Conservation (phyloP, 768 basidiomycete species). For the Tubosaeta sp. region DNA sequence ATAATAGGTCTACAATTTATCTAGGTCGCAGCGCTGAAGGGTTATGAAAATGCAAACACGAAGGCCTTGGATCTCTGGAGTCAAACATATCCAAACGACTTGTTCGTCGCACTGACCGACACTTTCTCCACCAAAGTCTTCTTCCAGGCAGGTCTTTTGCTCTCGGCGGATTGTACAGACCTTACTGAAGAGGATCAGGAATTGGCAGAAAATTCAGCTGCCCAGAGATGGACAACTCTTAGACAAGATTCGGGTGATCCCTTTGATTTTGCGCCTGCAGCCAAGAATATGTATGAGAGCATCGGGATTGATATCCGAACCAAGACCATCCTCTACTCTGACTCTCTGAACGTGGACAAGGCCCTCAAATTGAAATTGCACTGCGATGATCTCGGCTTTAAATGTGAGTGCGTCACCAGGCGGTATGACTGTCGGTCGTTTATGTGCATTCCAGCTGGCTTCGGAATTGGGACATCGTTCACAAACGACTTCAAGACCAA, state of each 20-base stretch:
- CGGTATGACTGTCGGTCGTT: neutral
- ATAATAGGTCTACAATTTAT: neutral
- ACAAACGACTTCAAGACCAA: conserved; percentile 77
- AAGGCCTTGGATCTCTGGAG: conserved; percentile 86
- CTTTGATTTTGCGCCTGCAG: conserved; percentile 69
- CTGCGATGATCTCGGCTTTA: conserved; percentile 69
- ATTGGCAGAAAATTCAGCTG: conserved; percentile 53
- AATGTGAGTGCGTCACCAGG: conserved; percentile 34
- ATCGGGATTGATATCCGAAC: conserved; percentile 62
- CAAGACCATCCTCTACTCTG: conserved; percentile 82
- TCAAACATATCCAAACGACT: conserved; percentile 51
- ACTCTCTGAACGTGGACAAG: conserved; percentile 69
- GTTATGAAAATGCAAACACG: conserved; percentile 74
- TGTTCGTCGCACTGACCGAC: conserved; percentile 84
- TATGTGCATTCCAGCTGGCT: conserved; percentile 52
- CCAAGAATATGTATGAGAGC: conserved; percentile 64
- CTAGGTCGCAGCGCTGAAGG: conserved; percentile 77
- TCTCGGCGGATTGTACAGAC: neutral
- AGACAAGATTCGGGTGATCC: conserved; percentile 96
- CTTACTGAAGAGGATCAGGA: conserved; percentile 39
- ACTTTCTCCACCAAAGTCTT: conserved; percentile 89
- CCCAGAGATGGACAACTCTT: conserved; percentile 71
- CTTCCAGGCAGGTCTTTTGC: conserved; percentile 52
- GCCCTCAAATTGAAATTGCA: conserved; percentile 66
- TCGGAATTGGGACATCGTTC: conserved; percentile 90